Percentiles rank a stretch among this genome's conserved stretches.
Evolutionary conservation across 2,329 filamentous ascomycete genomes (phyloP).

Genomic region (Aspergillus oerlinghausenensis): DNA sequence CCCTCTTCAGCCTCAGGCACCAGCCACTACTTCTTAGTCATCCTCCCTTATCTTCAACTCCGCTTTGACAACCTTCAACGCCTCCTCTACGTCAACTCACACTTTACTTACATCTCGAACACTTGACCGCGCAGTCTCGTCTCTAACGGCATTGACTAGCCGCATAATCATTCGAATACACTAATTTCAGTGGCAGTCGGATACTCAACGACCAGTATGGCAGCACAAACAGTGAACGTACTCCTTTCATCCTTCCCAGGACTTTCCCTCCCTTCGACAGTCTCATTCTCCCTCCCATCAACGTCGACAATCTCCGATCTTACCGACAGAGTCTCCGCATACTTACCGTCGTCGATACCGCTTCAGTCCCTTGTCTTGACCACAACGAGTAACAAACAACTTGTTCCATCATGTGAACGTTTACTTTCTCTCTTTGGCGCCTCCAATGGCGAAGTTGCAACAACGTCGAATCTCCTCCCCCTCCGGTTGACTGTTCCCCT

Average conservation of each 20-base stretch:
- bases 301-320: conserved; percentile 65
- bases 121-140: not conserved
- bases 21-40: conserved; percentile 3
- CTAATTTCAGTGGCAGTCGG: not conserved
- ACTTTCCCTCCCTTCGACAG: conserved; percentile 73
- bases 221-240: conserved; percentile 63
- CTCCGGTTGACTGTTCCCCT: conserved; percentile 75
- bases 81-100: not conserved
- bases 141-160: not conserved
- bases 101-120: not conserved
- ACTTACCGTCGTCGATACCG: conserved; percentile 55
- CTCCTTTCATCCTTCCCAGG: conserved; percentile 81
- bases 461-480: conserved; percentile 67
- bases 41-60: conserved; percentile 9
- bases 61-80: not conserved
- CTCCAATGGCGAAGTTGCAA: conserved; percentile 28
- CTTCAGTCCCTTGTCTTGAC: conserved; percentile 66
- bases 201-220: conserved; percentile 45
- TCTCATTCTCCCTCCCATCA: conserved; percentile 67
- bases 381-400: conserved; percentile 70
- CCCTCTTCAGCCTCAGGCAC: conserved; percentile 3
- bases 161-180: not conserved
- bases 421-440: conserved; percentile 60
- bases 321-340: conserved; percentile 54
- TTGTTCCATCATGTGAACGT: conserved; percentile 49